A percentile compares a stretch with the other conserved stretches of the same genome.
Evolutionary conservation across 345 rosid genomes (phyloP).

Genomic region (Bruguiera parviflora): DNA sequence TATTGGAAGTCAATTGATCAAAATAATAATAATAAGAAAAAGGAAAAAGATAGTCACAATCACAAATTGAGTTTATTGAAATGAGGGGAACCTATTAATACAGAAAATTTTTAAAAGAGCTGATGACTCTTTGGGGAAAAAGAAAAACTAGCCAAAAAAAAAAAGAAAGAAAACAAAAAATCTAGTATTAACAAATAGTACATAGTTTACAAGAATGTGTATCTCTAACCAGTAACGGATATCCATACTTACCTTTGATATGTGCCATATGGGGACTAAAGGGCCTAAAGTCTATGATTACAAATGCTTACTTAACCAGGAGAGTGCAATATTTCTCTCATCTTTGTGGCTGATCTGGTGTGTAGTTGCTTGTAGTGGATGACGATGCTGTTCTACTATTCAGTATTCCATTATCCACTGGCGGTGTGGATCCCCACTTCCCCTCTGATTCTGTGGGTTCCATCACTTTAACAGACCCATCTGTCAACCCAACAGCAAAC

Average conservation of each 20-base stretch:
- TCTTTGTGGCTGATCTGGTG: constrained; percentile 67
- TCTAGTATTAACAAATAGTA: constrained; percentile 3
- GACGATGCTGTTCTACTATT: constrained; percentile 64
- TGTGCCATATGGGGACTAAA: constrained; percentile 13
- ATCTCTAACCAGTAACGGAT: constrained; percentile 12
- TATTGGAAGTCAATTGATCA: no score
- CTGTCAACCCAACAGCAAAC: constrained; percentile 63
- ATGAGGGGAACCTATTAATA: background rate
- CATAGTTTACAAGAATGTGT: constrained; percentile 36
- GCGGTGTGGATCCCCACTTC: constrained; percentile 69
- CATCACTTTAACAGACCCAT: constrained; percentile 68
- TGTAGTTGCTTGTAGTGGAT: constrained; percentile 73
- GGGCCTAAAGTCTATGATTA: constrained; percentile 31
- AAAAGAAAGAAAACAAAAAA: background rate
- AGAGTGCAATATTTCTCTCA: constrained; percentile 21
- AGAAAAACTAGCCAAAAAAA: background rate
- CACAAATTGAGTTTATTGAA: constrained; percentile 15
- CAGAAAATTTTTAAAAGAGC: constrained; percentile 16
- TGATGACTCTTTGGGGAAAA: background rate
- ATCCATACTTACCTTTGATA: constrained; percentile 23
- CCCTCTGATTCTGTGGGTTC: constrained; percentile 68
- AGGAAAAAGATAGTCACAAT: background rate
- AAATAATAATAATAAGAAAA: no score
- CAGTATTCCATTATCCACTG: constrained; percentile 57
- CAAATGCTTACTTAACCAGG: constrained; percentile 12